A percentile compares a stretch with the other conserved stretches of the same genome.
Conservation (phyloP, 352 stramenopile species). For the Blastocystis sp. region DNA sequence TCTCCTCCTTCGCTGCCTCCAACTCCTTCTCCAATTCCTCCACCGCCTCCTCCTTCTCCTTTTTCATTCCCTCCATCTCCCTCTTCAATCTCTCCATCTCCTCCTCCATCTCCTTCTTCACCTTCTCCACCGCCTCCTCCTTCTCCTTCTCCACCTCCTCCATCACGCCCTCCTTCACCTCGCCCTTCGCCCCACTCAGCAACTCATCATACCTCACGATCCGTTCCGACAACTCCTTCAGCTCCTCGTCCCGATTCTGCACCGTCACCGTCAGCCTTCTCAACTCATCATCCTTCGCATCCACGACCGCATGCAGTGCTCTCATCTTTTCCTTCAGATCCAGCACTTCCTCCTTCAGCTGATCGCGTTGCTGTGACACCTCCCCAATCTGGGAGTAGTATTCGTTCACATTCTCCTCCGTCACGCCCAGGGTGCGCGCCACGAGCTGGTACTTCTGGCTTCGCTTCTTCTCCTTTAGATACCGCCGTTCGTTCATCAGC, state of each 20-base stretch:
- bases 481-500: slow-evolving; percentile 60
- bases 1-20: slow-evolving; percentile 14
- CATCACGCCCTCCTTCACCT: background rate
- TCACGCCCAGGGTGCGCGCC: background rate
- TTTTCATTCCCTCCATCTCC: background rate
- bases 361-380: slow-evolving; percentile 19
- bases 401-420: slow-evolving; percentile 6
- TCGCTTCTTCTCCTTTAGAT: slow-evolving; percentile 55
- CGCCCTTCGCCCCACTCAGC: background rate
- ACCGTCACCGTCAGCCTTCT: slow-evolving; percentile 11
- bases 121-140: background rate
- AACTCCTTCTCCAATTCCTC: background rate
- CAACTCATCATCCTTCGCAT: slow-evolving; percentile 44
- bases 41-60: background rate
- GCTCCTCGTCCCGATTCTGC: slow-evolving; percentile 25
- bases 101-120: background rate
- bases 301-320: background rate
- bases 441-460: slow-evolving; percentile 44
- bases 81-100: background rate
- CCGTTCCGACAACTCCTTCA: background rate
- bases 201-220: slow-evolving; percentile 17
- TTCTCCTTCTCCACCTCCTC: slow-evolving; percentile 17
- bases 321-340: slow-evolving; percentile 57
- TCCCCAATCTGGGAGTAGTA: slow-evolving; percentile 1
- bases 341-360: slow-evolving; percentile 56